Evolutionary conservation across 495 filamentous ascomycete species (phyloP), one percentile per base, ranked within the genome.

Genomic region (Hypoxylon fuscum): DNA sequence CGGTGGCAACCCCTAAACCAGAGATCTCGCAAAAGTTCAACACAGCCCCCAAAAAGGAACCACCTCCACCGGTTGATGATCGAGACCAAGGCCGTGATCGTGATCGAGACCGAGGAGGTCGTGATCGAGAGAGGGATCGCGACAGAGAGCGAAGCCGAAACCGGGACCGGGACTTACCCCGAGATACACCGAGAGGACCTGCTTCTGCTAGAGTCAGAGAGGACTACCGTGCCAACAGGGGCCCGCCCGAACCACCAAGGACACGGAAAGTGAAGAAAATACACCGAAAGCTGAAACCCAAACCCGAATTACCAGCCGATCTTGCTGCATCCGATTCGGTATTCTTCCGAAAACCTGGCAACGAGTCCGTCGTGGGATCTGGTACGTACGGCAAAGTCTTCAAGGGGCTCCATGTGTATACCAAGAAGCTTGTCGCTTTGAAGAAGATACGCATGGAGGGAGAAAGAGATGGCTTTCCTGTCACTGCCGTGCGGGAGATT

Each of bases 361-460:
- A 97, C 68, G 93, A 96, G 71, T 96, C 93, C 6, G 92, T 97
- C 2, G 87, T 97, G 8, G 93, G 93, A 25, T 95, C 92, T 35
- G 93, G 93, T 21, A 97, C 91, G 1, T 97, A 95, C 70, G 95
- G 94, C 35, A 98, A 99, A 72, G 95, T 99, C 5, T 99, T 97
- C 80, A 98, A 98, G 69, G 95, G 89, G n/a, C 82, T 94, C 12
- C 93, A 99, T 72, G 92, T 97, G 11, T 96, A 96, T 64, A 99
- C 93, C 7, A 88, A 93, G 66, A 86, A 87, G 25, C 85, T 91
- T 56, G 96, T 97, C 34, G 96, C 96, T 5, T 76, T 99, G 50
- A 99, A 99, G 78, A 92, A 76, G 87, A 98, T 75, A 51, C 75
- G 79, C 5, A 82, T 98, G 95, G 95, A 98, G 68, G 92, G 93